Base-by-base conservation (phyloP, 345 rosid genomes). In the Euphorbia tirucalli region DNA sequence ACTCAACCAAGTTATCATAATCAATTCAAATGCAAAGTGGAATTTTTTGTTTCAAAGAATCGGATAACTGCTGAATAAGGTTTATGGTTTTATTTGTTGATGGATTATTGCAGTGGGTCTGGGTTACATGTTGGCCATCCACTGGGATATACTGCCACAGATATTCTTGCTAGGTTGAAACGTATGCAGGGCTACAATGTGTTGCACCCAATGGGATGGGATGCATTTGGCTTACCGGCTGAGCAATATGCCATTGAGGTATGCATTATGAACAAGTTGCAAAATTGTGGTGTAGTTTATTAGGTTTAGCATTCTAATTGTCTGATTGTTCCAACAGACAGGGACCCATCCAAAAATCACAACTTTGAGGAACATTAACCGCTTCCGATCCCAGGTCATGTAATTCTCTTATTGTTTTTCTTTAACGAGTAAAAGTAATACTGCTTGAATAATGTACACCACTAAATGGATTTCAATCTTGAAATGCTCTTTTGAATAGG, bases 91-190 rank as follows among this genome's bases (percentile, higher is more conserved):
- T 0, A 22, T 70, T 71, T 41, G 49, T 31, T 68, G 39, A 13
- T 61, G 39, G 59, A 44, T 62, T 50, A 54, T 62, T 74, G 79
- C 91, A 91, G 98, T 83, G 98, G 98, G 80, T 90, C 97, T 70
- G 98, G 98, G 66, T 85, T 94, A 61, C 98, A 94, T 76, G 97
- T 94, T 61, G 98, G 98, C 8, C 98, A 94, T 83, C 98, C 97
- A 52, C 56, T 94, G 75, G 98, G 97, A 43, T 92, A 94, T 31
- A 94, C 98, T 39, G 97, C 98, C 58, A 94, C 97, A 15, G 98
- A 94, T 65, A 89, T 94, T 68, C 80, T 94, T 25, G 96, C 97
- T 1, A 87, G 96, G 85, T 77, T 88, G 64, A 91, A 82, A 74
- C 87, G 97, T 0, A 94, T 94, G 98, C 96, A 94, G 76, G 96